These are phyloP conservation scores for Leccinum barrowsii DNA, from an alignment of 768 basidiomycete species.

Conservation along the genomic window DNA sequence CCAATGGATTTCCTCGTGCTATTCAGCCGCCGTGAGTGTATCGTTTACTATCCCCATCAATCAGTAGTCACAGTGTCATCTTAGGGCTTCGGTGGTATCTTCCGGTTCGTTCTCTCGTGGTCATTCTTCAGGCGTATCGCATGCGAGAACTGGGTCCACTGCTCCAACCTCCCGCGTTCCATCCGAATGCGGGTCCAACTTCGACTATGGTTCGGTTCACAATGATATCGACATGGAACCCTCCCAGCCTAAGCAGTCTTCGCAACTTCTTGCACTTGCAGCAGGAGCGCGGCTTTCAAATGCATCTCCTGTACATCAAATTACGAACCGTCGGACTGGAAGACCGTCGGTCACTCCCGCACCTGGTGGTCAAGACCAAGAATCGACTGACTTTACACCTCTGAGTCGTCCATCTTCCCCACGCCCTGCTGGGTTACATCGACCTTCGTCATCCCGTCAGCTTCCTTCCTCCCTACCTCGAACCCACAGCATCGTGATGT, in stretches of 20 bases:
- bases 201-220: background rate
- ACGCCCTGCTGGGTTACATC: background rate
- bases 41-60: background rate
- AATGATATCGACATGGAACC: background rate
- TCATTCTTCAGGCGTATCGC: background rate
- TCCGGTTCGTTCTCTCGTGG: background rate
- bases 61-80: background rate
- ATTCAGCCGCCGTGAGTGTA: background rate
- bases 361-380: background rate
- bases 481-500: background rate
- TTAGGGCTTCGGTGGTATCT: background rate
- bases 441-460: background rate
- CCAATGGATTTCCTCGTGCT: background rate
- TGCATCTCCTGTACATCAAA: background rate
- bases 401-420: background rate
- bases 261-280: background rate
- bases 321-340: background rate
- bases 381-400: background rate
- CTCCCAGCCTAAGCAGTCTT: background rate
- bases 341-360: background rate
- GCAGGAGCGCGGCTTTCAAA: background rate
- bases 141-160: background rate
- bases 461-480: background rate
- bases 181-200: background rate
- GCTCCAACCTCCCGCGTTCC: background rate